Evolutionary conservation across 2,329 filamentous ascomycete species (phyloP), one percentile per base, ranked within the genome.

Genomic region (Parafenestella ontariensis): DNA sequence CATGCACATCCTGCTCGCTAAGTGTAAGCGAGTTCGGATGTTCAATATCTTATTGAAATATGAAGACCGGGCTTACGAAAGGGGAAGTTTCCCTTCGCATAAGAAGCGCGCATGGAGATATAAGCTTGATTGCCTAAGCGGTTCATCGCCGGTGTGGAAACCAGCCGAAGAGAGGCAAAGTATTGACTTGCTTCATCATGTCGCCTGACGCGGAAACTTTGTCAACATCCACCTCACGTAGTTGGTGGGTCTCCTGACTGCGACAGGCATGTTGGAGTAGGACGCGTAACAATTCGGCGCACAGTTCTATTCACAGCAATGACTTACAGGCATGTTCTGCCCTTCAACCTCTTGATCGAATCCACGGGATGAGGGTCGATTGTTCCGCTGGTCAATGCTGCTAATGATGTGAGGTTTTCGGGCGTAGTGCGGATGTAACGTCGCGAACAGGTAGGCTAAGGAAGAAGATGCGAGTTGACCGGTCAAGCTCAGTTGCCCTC

Each of bases 11-110:
- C 13, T n/a, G 24, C 46, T 24, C 26, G 13, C 18, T 24, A 21
- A 40, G 18, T 36, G 34, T 18, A 50, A 46, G 52, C 46, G 36
- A 54, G 17, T 9, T 15, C 23, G n/a, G 42, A 17, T 11, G 7
- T 44, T 26, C 28, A 44, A n/a, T 11, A 33, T 11, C 8, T 15
- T 17, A 26, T 3, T 31, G 42, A 40, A 23, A 40, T 18, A 13
- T 34, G 31, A 17, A n/a, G 15, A 34, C 2, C 4, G 31, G 6
- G 3, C 13, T 13, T 6, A 15, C 4, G 17, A 17, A 34, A 15
- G 9, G 10, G 13, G 31, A 17, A 8, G 3, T 15, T 34, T 7
- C 8, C 15, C 36, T 15, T 24, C 18, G 21, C 18, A 18, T 23
- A 8, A 15, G 15, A 40, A 20, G 36, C 3, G 18, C n/a, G 23